These are phyloP conservation scores for Aeschynomene evenia DNA, from an alignment of 306 rosid genomes.

Conservation along the genomic window DNA sequence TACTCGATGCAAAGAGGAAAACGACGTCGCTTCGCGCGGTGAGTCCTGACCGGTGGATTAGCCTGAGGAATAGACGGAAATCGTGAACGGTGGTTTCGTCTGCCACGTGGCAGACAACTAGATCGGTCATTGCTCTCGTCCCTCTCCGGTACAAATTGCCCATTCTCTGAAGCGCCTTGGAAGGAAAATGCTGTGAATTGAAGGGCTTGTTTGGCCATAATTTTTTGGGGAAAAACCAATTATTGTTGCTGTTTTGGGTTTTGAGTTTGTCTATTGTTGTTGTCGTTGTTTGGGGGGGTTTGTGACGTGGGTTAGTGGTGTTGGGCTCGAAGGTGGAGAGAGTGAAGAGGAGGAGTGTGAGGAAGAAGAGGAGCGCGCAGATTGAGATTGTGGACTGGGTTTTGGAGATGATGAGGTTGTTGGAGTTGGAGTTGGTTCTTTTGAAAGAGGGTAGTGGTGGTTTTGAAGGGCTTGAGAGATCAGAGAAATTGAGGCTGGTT, in stretches of 20 bases:
- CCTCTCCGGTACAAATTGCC: conserved; percentile 77
- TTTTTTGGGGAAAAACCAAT: conserved; percentile 25
- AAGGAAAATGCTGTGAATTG: background rate
- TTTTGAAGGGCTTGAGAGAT: conserved; percentile 28
- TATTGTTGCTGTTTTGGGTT: background rate
- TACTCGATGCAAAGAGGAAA: conserved; percentile 53
- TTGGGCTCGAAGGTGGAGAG: conserved; percentile 79
- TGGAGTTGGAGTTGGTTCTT: conserved; percentile 38
- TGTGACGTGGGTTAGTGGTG: background rate
- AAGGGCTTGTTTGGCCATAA: conserved; percentile 34
- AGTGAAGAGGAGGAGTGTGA: conserved; percentile 81
- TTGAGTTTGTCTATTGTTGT: background rate
- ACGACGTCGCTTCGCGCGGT: conserved; percentile 63
- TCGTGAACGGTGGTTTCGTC: conserved; percentile 53
- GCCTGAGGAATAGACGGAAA: conserved; percentile 60
- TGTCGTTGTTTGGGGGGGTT: background rate
- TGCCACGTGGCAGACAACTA: conserved; percentile 61
- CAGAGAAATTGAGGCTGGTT: conserved; percentile 32
- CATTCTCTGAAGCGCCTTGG: conserved; percentile 36
- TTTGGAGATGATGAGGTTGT: conserved; percentile 41
- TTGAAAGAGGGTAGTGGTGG: conserved; percentile 7
- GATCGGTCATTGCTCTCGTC: conserved; percentile 70
- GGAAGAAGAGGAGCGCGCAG: conserved; percentile 67
- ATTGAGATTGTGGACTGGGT: conserved; percentile 79
- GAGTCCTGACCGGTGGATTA: conserved; percentile 66